A percentile compares a stretch with the other conserved stretches of the same genome.
These are phyloP conservation scores for Handroanthus guayacan DNA, from an alignment of 257 asterid genomes.

Conservation along the genomic window DNA sequence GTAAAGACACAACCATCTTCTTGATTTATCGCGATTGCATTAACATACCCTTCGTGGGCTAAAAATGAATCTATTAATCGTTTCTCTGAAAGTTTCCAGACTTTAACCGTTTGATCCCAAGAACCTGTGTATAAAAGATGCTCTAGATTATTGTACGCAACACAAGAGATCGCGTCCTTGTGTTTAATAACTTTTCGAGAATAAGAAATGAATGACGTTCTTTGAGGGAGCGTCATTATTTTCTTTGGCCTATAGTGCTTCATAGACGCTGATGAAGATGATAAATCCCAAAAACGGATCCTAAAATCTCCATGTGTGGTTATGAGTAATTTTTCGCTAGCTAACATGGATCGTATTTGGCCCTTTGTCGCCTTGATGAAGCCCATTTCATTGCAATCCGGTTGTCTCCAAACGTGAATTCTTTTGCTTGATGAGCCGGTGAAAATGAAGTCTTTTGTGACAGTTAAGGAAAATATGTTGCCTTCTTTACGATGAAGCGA, in stretches of 20 bases:
- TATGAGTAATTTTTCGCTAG: conserved; percentile 53
- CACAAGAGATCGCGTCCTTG: conserved; percentile 53
- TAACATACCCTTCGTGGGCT: conserved; percentile 69
- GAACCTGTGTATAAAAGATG: conserved; percentile 73
- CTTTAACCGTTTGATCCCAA: conserved; percentile 69
- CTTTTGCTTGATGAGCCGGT: conserved; percentile 68
- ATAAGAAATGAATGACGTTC: conserved; percentile 47
- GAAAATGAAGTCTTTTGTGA: conserved; percentile 55
- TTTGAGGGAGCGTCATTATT: conserved; percentile 52
- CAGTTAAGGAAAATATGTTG: conserved; percentile 55
- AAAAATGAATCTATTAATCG: conserved; percentile 62
- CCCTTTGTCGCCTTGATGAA: conserved; percentile 57
- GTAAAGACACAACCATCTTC: conserved; percentile 74
- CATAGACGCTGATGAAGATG: conserved; percentile 43
- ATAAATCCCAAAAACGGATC: conserved; percentile 66
- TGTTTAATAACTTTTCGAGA: conserved; percentile 42
- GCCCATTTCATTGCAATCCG: conserved; percentile 67
- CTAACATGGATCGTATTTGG: conserved; percentile 59
- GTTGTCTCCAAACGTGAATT: conserved; percentile 72
- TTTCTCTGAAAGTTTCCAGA: conserved; percentile 58
- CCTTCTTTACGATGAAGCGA: conserved; percentile 71
- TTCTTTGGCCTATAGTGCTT: conserved; percentile 51
- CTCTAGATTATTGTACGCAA: conserved; percentile 58
- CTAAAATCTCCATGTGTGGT: conserved; percentile 65
- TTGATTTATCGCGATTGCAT: conserved; percentile 59